Percentiles rank a stretch among this genome's conserved stretches.
Evolutionary conservation across 441 rosid genomes (phyloP).

Genomic region (Pelargonium citronellum): DNA sequence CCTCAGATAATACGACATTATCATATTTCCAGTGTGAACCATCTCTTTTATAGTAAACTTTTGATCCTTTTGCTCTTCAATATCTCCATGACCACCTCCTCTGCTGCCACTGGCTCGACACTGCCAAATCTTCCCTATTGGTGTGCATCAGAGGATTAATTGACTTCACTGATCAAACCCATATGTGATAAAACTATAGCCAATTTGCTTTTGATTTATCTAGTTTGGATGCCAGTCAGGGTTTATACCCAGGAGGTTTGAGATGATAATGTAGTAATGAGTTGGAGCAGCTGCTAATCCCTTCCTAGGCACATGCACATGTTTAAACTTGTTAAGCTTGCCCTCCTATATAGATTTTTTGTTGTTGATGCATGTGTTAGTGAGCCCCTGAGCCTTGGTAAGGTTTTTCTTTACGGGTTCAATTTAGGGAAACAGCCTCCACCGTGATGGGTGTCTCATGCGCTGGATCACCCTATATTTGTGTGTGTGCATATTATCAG

Average conservation of each 20-base stretch:
- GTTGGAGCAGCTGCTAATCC: constrained; percentile 1
- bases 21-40: neutral
- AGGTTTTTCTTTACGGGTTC: constrained; percentile 2
- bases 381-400: neutral
- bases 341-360: neutral
- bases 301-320: constrained; percentile 4
- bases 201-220: neutral
- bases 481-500: constrained; percentile 1
- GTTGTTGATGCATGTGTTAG: neutral
- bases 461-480: neutral
- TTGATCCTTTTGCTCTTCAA: neutral
- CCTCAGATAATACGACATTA: neutral
- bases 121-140: neutral
- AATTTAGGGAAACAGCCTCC: neutral
- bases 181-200: neutral
- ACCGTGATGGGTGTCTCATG: too few relatives aligned
- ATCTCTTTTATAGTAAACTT: constrained; percentile 2
- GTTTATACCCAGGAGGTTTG: neutral
- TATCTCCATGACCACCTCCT: constrained; percentile 1
- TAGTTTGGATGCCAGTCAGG: neutral
- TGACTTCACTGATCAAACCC: neutral
- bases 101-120: neutral
- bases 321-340: neutral
- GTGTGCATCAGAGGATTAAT: neutral
- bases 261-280: constrained; percentile 6